Evolutionary conservation across 768 basidiomycete species (phyloP).

Genomic region (Tulasnella sp.): DNA sequence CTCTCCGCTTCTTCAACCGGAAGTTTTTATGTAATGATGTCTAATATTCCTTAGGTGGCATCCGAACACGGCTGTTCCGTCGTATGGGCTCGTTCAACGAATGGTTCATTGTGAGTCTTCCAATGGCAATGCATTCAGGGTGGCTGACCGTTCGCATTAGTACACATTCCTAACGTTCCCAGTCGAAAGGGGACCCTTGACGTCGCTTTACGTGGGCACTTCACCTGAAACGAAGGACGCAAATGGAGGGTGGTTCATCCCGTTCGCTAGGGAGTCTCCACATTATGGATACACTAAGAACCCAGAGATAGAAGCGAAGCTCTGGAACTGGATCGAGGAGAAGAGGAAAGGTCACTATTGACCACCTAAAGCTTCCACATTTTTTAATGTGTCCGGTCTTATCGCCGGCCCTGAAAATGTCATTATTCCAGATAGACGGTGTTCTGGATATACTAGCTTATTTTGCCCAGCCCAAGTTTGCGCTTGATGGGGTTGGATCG

Average conservation of each 20-base stretch:
- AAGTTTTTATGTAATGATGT: background rate
- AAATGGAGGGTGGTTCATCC: constrained; percentile 27
- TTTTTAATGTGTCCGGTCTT: background rate
- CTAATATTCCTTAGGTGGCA: background rate
- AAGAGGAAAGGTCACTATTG: constrained; percentile 36
- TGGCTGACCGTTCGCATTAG: background rate
- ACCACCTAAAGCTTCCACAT: background rate
- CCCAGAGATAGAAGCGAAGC: constrained; percentile 40
- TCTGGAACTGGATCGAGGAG: constrained; percentile 45
- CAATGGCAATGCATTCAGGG: background rate
- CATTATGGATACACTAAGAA: background rate
- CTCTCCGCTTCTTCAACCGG: no score
- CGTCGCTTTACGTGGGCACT: constrained; percentile 16
- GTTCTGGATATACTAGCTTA: no score
- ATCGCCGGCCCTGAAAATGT: background rate
- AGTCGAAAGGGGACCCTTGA: background rate
- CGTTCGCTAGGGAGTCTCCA: background rate
- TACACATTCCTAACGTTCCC: background rate
- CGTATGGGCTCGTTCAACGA: constrained; percentile 1
- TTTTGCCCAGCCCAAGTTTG: no score
- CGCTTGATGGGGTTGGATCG: no score
- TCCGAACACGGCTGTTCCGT: background rate
- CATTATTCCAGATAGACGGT: no score
- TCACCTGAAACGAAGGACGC: constrained; percentile 5
- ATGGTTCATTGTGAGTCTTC: constrained; percentile 1